Conservation (phyloP, 306 rosid species). For the Cucumis hystrix region DNA sequence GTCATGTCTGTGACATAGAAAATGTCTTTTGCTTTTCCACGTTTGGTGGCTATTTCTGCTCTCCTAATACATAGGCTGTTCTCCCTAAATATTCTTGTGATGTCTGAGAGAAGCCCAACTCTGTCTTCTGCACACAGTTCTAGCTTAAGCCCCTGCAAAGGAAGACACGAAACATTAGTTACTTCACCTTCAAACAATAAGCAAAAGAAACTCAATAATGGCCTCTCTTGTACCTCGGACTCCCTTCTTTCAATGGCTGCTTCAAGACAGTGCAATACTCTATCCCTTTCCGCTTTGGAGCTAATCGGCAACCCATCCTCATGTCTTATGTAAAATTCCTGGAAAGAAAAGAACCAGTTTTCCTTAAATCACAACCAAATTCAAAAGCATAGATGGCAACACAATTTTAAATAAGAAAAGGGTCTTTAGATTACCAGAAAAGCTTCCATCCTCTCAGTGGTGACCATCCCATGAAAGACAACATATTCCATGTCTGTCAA, state of each 20-base stretch:
- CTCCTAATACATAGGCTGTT: slow-evolving; percentile 73
- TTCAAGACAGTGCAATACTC: slow-evolving; percentile 78
- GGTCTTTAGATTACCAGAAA: slow-evolving; percentile 43
- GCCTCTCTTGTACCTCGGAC: slow-evolving; percentile 37
- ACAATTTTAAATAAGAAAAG: not conserved
- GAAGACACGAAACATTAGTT: not conserved
- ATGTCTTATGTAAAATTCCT: slow-evolving; percentile 92
- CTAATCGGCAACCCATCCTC: slow-evolving; percentile 80
- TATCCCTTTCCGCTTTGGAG: slow-evolving; percentile 81
- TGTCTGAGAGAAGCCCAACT: slow-evolving; percentile 78
- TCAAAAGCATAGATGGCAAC: not conserved
- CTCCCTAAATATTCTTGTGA: slow-evolving; percentile 85
- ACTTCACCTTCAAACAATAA: not conserved
- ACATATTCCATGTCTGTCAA: slow-evolving; percentile 95
- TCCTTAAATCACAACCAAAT: not conserved
- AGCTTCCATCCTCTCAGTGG: slow-evolving; percentile 59
- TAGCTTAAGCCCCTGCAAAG: slow-evolving; percentile 76
- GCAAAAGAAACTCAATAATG: not conserved
- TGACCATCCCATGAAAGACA: slow-evolving; percentile 77
- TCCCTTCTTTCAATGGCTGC: slow-evolving; percentile 95
- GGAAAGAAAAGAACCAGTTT: not conserved
- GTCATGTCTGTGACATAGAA: slow-evolving; percentile 82
- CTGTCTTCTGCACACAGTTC: slow-evolving; percentile 71
- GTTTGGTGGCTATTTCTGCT: slow-evolving; percentile 80
- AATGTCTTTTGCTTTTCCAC: slow-evolving; percentile 53